Base-by-base conservation (phyloP, 805 yeast species). In the Barnettozyma salicaria region DNA sequence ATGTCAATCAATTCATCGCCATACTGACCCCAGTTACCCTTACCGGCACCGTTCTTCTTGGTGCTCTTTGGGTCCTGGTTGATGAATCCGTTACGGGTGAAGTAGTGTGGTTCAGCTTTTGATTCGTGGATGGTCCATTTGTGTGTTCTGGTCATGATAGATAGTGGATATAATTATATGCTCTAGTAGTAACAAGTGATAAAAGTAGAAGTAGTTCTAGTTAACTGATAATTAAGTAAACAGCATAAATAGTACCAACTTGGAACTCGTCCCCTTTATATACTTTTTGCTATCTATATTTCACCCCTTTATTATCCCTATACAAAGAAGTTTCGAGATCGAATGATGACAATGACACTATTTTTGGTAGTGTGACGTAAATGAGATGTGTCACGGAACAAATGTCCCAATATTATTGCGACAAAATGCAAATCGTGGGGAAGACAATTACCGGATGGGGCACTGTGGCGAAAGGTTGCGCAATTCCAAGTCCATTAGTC, bases 31-130 rank as follows among this genome's bases (percentile, higher is more conserved):
- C 96, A 86, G 54, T 87, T 87, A 47, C 79, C 80, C 50, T 76
- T 78, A 32, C 97, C 97, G 23, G 80, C 81, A 34, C 97, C 97
- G 41, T 72, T 71, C 58, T 84, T 86, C 73, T 86, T 86, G 39
- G 82, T 74, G 52, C 76, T 74, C 54, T 76, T 78, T 38, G 96
- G 95, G 44, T 80, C 76, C 37, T 76, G 70, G 50, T 81, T 78
- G 43, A 60, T 59, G 53, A 72, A 71, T 14, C 95, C 95, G 51
- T 74, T 73, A 56, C 81, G 89, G 39, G 89, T 80, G 59, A 87
- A 88, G 74, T 74, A 86, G 55, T 74, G 78, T 37, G 87, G 74
- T 41, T 72, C 72, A 28, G 73, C 64, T 44, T 68, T 69, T 27
- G 68, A 58, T 61, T 80, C 87, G 53, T 77, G 81, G 19, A 58